Base-by-base conservation (phyloP, 805 yeast genomes). In the Schwanniomyces vanrijiae region DNA sequence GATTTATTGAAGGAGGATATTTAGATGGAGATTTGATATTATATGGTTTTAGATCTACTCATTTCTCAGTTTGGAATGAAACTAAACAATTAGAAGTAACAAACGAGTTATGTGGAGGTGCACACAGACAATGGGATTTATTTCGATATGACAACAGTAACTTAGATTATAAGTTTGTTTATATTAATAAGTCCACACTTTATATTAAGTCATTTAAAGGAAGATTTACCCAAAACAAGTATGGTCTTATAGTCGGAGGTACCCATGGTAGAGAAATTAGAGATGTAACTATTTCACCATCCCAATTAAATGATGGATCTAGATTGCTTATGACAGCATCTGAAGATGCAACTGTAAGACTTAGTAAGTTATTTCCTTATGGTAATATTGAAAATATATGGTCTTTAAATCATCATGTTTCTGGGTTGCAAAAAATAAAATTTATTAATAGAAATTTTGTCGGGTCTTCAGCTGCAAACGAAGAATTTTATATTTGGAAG, bases 181-280 rank as follows among this genome's bases (percentile, higher is more conserved):
- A 81, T 59, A 81, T 87, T 10, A 82, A 82, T 61, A 69, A 71
- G 21, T 74, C 85, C 4, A 64, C 69, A 14, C 61, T 84, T 35
- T 65, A 67, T 42, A 55, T 79, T 19, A 72, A 75, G 45, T 28
- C 22, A 0, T 59, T 62, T 45, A 43, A 38, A 8, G 50, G 47
- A 24, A 52, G 64, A 34, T 65, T 66, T 37, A 39, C 38, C 4
- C 42, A 47, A n/a, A 38, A 45, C 4, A 41, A 46, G 2, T 46
- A 55, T 41, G 72, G 72, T 0, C 47, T 71, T 18, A 53, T 72
- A 5, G 70, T 70, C 29, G 68, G 75, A 8, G 97, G 97, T 0
- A 76, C 89, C 0, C 98, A 94, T 64, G 99, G 99, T 0, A 77
- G 98, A 52, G 99, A 94, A 64, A 80, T 92, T 5, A 75, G 99